Evolutionary conservation across 2,329 filamentous ascomycete species (phyloP).

Genomic region (Clonostachys rhizophaga): DNA sequence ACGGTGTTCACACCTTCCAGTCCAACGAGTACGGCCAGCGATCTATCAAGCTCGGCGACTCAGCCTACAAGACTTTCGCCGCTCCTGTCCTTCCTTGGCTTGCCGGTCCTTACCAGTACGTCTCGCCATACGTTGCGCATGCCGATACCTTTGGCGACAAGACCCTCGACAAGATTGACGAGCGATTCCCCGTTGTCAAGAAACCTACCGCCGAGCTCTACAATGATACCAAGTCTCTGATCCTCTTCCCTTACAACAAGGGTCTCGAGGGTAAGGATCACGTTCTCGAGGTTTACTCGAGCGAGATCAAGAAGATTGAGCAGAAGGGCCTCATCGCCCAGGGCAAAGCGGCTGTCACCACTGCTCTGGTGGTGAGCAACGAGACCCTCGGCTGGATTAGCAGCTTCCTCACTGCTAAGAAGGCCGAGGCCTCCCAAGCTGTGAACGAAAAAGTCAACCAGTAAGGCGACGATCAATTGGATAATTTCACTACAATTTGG

Average conservation of each 20-base stretch:
- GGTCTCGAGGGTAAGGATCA: constrained; percentile 58
- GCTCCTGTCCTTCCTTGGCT: constrained; percentile 70
- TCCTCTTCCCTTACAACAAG: constrained; percentile 59
- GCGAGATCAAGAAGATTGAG: constrained; percentile 53
- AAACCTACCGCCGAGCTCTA: constrained; percentile 70
- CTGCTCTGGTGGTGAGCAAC: constrained; percentile 60
- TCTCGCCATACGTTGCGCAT: constrained; percentile 79
- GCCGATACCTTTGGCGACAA: constrained; percentile 74
- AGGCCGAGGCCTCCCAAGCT: constrained; percentile 53
- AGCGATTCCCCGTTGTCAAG: constrained; percentile 68
- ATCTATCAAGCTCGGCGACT: constrained; percentile 70
- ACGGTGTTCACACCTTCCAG: constrained; percentile 74
- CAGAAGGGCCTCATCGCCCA: constrained; percentile 56
- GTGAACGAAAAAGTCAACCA: constrained; percentile 42
- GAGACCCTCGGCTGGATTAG: constrained; percentile 61
- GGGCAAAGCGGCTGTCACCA: constrained; percentile 66
- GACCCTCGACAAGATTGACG: constrained; percentile 65
- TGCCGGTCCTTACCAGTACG: constrained; percentile 72
- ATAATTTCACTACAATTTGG: background rate
- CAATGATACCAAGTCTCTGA: constrained; percentile 55
- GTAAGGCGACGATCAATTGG: constrained; percentile 15
- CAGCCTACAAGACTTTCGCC: constrained; percentile 71
- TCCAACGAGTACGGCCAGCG: constrained; percentile 78
- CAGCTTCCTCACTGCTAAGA: constrained; percentile 55
- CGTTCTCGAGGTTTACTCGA: constrained; percentile 49